Conservation (phyloP, 202 grass and related monocot species). For the Carex arenaria region DNA sequence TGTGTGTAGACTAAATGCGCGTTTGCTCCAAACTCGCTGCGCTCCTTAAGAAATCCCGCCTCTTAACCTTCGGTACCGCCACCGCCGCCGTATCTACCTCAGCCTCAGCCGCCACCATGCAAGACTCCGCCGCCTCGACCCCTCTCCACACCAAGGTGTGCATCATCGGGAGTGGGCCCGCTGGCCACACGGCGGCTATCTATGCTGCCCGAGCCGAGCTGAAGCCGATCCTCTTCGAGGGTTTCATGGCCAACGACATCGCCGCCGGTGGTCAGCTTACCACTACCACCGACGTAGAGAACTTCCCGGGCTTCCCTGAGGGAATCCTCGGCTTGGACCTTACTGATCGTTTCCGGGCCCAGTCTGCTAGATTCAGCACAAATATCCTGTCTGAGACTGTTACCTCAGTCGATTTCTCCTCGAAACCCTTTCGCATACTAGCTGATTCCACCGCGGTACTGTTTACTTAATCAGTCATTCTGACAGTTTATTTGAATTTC, state of each 20-base stretch:
- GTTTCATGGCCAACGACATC: conserved; percentile 90
- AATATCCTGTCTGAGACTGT: conserved; percentile 76
- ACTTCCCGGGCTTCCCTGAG: conserved; percentile 77
- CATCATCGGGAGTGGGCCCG: conserved; percentile 89
- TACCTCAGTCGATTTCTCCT: conserved; percentile 51
- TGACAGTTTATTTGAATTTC: neutral
- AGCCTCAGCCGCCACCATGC: neutral
- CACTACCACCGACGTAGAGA: conserved; percentile 96
- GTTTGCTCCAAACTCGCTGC: conserved; percentile 31
- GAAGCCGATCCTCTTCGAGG: conserved; percentile 85
- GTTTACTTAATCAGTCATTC: neutral
- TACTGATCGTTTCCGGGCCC: conserved; percentile 64
- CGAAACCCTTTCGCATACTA: conserved; percentile 50
- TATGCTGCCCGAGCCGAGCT: conserved; percentile 91
- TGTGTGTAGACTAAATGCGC: conserved; percentile 21
- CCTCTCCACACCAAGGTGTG: conserved; percentile 68
- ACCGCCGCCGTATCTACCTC: conserved; percentile 6
- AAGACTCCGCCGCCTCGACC: conserved; percentile 25
- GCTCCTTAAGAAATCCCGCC: conserved; percentile 30
- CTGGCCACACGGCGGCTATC: conserved; percentile 89
- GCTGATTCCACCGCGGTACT: conserved; percentile 53
- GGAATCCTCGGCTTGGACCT: conserved; percentile 67
- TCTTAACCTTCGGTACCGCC: conserved; percentile 29
- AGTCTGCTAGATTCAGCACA: conserved; percentile 60
- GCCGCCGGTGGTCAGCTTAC: conserved; percentile 89